phyloP scores from a whole-genome alignment of 31 red algal species.

The Asparagopsis taxiformis region DNA sequence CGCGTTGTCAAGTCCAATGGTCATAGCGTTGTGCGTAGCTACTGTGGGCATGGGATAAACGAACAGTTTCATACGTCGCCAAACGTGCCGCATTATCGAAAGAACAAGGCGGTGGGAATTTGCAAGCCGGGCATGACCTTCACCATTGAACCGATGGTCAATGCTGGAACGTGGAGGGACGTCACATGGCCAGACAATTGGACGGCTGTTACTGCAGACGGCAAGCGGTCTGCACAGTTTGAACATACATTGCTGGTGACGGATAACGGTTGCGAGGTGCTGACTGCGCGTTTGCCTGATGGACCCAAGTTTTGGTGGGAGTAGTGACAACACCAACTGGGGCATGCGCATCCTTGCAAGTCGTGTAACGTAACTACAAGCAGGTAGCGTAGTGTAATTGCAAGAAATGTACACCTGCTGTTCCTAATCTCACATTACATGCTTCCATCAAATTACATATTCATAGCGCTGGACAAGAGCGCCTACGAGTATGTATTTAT shows the following conservation, averaged over 20 bases:
- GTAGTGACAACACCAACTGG: conserved; percentile 2
- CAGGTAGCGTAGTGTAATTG: too few relatives aligned
- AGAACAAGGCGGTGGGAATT: conserved; percentile 66
- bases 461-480: too few relatives aligned
- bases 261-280: conserved; percentile 65
- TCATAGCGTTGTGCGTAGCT: conserved; percentile 82
- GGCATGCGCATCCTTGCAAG: too few relatives aligned
- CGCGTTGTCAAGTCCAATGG: conserved; percentile 35
- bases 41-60: conserved; percentile 86
- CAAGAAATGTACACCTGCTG: too few relatives aligned
- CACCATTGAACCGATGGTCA: conserved; percentile 98
- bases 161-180: conserved; percentile 52
- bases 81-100: conserved; percentile 88
- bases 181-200: conserved; percentile 87
- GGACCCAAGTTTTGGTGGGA: conserved; percentile 87
- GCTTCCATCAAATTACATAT: too few relatives aligned
- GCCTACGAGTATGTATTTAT: too few relatives aligned
- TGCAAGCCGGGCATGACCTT: conserved; percentile 75
- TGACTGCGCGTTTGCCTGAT: conserved; percentile 68
- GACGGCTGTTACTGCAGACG: conserved; percentile 96
- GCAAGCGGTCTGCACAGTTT: conserved; percentile 79
- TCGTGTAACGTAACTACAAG: too few relatives aligned
- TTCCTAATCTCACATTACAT: too few relatives aligned
- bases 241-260: conserved; percentile 95
- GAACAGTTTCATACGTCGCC: conserved; percentile 85